Conservation (phyloP, 495 filamentous ascomycete species). For the Aspergillus sparsus region DNA sequence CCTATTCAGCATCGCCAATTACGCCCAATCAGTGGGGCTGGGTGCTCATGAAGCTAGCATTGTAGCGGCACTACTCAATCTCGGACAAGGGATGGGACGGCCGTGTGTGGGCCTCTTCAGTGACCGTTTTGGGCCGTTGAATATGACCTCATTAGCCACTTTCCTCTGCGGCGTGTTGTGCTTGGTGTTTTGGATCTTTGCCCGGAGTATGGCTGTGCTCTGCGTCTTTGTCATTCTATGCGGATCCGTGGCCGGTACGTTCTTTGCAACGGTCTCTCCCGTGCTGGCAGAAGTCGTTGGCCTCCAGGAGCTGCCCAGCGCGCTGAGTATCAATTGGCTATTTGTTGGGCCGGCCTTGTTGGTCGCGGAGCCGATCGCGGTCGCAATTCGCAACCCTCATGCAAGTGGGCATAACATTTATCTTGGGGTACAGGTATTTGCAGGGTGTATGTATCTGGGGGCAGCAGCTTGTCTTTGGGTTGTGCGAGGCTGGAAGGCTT, state of each 20-base stretch:
- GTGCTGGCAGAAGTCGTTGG: constrained; percentile 56
- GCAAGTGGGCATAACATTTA: constrained; percentile 43
- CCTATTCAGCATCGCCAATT: constrained; percentile 46
- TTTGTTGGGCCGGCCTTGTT: constrained; percentile 58
- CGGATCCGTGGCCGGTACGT: constrained; percentile 56
- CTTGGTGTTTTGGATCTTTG: constrained; percentile 69
- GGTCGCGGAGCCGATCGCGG: constrained; percentile 67
- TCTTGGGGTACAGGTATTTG: constrained; percentile 63
- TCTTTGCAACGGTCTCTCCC: constrained; percentile 29
- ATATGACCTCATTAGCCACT: constrained; percentile 60
- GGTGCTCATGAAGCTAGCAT: constrained; percentile 59
- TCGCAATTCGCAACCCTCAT: constrained; percentile 53
- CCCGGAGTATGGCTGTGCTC: constrained; percentile 56
- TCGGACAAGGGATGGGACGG: constrained; percentile 64
- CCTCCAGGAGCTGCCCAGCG: constrained; percentile 57
- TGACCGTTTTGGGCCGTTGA: constrained; percentile 64
- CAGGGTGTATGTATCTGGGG: constrained; percentile 58
- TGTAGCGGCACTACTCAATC: constrained; percentile 66
- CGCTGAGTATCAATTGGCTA: constrained; percentile 66
- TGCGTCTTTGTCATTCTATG: constrained; percentile 65
- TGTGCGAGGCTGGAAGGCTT: background rate
- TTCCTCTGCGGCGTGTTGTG: constrained; percentile 57
- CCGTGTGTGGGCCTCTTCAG: constrained; percentile 68
- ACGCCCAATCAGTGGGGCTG: constrained; percentile 57
- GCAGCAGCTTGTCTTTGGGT: constrained; percentile 47